Conservation (phyloP, 495 filamentous ascomycete genomes). For the Aspergillus carlsbadensis region DNA sequence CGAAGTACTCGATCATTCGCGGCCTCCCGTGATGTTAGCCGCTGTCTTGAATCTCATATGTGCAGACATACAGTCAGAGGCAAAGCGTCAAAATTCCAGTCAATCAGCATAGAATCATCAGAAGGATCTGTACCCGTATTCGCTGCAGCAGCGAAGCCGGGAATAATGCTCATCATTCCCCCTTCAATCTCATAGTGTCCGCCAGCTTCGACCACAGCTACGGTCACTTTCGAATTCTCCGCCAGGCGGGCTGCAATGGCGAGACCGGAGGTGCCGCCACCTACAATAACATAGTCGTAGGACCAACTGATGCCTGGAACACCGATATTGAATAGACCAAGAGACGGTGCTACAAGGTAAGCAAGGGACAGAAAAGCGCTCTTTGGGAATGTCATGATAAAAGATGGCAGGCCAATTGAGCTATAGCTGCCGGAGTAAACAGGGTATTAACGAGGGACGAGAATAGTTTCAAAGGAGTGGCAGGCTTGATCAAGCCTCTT, state of each 20-base stretch:
- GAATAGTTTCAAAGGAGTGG: not conserved
- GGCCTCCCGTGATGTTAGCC: slow-evolving; percentile 3
- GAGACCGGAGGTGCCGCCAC: slow-evolving; percentile 51
- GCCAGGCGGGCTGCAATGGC: slow-evolving; percentile 46
- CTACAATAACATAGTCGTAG: slow-evolving; percentile 54
- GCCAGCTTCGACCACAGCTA: slow-evolving; percentile 59
- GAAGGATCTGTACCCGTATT: slow-evolving; percentile 27
- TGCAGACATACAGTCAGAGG: slow-evolving; percentile 14
- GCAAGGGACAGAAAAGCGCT: not conserved
- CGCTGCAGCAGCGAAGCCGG: slow-evolving; percentile 37
- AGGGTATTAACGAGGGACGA: not conserved
- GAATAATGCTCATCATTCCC: slow-evolving; percentile 44
- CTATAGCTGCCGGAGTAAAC: not conserved
- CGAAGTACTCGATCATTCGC: slow-evolving; percentile 39
- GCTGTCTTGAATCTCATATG: too few relatives aligned
- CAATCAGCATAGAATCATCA: slow-evolving; percentile 31
- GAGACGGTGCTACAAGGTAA: not conserved
- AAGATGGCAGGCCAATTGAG: too few relatives aligned
- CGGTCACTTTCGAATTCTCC: slow-evolving; percentile 25
- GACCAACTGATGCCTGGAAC: not conserved
- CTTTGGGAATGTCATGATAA: not conserved
- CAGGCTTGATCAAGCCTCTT: too few relatives aligned
- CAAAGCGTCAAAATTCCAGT: slow-evolving; percentile 43
- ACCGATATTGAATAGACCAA: slow-evolving; percentile 1
- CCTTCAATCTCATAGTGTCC: slow-evolving; percentile 51